Evolutionary conservation across 805 yeast species (phyloP), one percentile per base, ranked within the genome.

Genomic region (Suhomyces sp.): DNA sequence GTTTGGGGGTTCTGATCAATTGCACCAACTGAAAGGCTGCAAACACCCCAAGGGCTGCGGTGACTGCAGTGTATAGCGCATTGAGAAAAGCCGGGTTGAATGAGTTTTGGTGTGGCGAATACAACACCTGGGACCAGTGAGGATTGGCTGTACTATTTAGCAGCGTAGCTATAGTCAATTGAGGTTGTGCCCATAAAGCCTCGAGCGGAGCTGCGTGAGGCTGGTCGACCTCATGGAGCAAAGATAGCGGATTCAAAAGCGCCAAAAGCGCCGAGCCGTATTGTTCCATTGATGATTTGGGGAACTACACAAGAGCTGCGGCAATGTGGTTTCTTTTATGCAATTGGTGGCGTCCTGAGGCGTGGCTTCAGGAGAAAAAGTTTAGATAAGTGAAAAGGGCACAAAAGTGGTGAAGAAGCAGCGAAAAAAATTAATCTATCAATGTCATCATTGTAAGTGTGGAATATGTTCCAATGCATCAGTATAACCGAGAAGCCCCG

Each of bases 1-100:
- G 23, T 5, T 10, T 13, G 15, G 26, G 7, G 2, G 42, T 27
- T 19, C 15, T 17, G 27, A 29, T 17, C 40, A 15, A 31, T 29
- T 58, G 46, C 55, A 50, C 17, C 48, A 40, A 44, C 48, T 57
- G 59, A 54, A 56, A 9, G 62, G 55, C 41, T 57, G 47, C 42
- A 33, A 33, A 45, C 24, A 57, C 51, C n/a, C 54, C 51, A 15
- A 63, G 55, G 31, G 41, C 48, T n/a, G 31, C 54, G 48, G 51
- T 49, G 40, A 55, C 47, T 2, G 48, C 33, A 23, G 54, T 29
- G 17, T 54, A 50, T 12, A 57, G 51, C 13, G 57, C 51, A 15
- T 60, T 47, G 31, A 65, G 47, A 47, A 67, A 67, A 24, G 61
- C 57, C 1, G 69, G 70, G 40, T 67, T 64, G 31, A 67, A 45